Base-by-base conservation (phyloP, 345 rosid genomes). In the Pugionium cornutum region DNA sequence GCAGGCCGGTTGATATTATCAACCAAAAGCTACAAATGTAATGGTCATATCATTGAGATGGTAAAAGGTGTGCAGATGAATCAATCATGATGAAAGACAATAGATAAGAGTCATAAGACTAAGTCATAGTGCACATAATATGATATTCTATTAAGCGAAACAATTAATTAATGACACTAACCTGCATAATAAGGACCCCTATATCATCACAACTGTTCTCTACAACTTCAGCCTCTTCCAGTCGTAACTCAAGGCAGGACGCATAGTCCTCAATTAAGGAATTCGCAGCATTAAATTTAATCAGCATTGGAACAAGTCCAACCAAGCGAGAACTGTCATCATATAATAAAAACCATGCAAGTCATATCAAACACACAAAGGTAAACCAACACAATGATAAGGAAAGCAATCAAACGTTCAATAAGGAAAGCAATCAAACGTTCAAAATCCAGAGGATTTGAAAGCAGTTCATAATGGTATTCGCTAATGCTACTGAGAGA, bases 101-200 rank as follows among this genome's bases (percentile, higher is more conserved):
- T 10, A 27, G 31, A 64, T 48, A 47, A 18, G 18, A 18, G 18
- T 18, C 18, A 18, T 18, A 18, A 57, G 65, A 37, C 57, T 43
- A 45, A 45, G 55, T 9, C 60, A 36, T 53, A 44, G 44, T 28
- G 34, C 61, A 35, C 7, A 9, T 44, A 59, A 27, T 39, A n/a
- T 40, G 59, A 65, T 25, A 43, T 45, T 43, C 54, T 32, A 27
- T 9, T 2, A 51, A 73, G 40, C 31, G 35, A 62, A 45, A 48
- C 28, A 10, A 37, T 18, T 27, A 53, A 67, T 39, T 33, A 29
- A 34, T 27, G 25, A 71, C 36, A 74, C 75, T 71, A 74, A 85
- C 97, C 91, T 91, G 96, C 96, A 89, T 77, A 74, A 92, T 88
- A 53, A 89, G 84, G 68, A 89, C 81, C 75, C 97, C 98, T 2